A percentile compares a stretch with the other conserved stretches of the same genome.
These are phyloP conservation scores for Coemansia umbellata DNA, from an alignment of 192 early-diverging fungal species.

Conservation along the genomic window DNA sequence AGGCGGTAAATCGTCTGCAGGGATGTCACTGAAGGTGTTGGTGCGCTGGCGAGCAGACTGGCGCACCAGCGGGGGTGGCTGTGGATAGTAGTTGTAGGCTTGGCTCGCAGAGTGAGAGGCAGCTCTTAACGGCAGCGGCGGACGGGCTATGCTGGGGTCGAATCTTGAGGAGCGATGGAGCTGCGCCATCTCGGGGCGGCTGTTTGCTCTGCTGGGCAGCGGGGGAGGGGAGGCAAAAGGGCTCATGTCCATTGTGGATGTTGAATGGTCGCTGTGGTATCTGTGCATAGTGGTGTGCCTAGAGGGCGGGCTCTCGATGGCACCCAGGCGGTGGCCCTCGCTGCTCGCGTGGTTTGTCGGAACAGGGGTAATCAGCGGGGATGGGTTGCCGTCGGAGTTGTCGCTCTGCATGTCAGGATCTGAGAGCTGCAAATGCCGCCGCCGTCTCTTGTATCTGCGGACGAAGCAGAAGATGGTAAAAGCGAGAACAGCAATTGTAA, in stretches of 20 bases:
- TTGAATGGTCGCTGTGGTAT: background rate
- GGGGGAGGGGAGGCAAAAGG: slow-evolving; percentile 1
- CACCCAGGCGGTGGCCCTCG: background rate
- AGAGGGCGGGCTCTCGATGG: too few relatives aligned
- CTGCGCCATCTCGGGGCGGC: slow-evolving; percentile 7
- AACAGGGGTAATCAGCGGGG: background rate
- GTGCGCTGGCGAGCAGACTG: slow-evolving; percentile 15
- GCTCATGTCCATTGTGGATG: background rate
- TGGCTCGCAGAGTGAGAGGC: background rate
- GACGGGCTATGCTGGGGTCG: background rate
- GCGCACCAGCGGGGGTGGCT: slow-evolving; percentile 1
- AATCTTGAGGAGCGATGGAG: background rate
- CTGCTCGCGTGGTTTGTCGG: background rate
- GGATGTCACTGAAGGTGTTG: slow-evolving; percentile 34
- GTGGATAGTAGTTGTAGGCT: background rate
- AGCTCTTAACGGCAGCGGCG: background rate
- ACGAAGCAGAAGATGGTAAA: background rate
- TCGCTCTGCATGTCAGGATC: background rate
- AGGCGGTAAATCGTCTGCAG: slow-evolving; percentile 40
- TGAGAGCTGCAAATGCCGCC: background rate
- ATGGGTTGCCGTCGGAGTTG: background rate
- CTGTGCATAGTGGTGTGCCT: background rate
- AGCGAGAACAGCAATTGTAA: background rate
- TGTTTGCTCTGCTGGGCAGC: background rate
- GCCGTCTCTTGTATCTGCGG: background rate